A percentile compares a stretch with the other conserved stretches of the same genome.
These are phyloP conservation scores for Manihot esculenta DNA, from an alignment of 441 rosid species.

Conservation along the genomic window DNA sequence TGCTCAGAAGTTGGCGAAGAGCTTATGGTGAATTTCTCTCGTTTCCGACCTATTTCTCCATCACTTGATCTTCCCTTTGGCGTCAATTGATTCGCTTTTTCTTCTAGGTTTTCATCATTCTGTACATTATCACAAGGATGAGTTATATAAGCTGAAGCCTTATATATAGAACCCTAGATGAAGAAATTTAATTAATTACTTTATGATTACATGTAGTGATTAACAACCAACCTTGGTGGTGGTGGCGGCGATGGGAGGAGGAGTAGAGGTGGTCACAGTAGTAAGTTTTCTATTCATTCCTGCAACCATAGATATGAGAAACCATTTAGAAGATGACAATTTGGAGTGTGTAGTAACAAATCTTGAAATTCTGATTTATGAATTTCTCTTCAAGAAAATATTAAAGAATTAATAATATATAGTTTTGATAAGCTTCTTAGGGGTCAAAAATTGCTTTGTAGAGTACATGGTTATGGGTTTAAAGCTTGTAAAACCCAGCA, in stretches of 20 bases:
- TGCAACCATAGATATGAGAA: constrained; percentile 31
- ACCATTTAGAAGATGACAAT: neutral
- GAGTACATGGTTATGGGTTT: constrained; percentile 27
- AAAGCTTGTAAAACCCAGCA: constrained; percentile 13
- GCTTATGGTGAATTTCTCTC: constrained; percentile 18
- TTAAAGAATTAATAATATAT: neutral
- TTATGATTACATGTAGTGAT: neutral
- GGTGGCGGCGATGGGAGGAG: constrained; percentile 23
- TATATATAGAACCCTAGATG: neutral
- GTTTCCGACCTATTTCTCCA: constrained; percentile 16
- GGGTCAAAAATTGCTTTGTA: constrained; percentile 7
- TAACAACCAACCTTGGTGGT: constrained; percentile 34
- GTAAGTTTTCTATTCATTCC: constrained; percentile 39
- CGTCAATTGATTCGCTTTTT: neutral
- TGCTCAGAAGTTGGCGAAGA: constrained; percentile 25
- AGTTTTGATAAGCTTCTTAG: neutral
- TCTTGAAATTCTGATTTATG: neutral
- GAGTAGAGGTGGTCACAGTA: constrained; percentile 18
- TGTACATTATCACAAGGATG: constrained; percentile 20
- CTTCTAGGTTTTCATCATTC: constrained; percentile 23
- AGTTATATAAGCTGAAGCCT: neutral
- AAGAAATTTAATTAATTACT: neutral
- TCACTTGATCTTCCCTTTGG: constrained; percentile 3
- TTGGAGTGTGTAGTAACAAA: neutral
- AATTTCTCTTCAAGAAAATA: neutral